Base-by-base conservation (phyloP, 148 eudicot genomes). In the Rhododendron kiyosumense region DNA sequence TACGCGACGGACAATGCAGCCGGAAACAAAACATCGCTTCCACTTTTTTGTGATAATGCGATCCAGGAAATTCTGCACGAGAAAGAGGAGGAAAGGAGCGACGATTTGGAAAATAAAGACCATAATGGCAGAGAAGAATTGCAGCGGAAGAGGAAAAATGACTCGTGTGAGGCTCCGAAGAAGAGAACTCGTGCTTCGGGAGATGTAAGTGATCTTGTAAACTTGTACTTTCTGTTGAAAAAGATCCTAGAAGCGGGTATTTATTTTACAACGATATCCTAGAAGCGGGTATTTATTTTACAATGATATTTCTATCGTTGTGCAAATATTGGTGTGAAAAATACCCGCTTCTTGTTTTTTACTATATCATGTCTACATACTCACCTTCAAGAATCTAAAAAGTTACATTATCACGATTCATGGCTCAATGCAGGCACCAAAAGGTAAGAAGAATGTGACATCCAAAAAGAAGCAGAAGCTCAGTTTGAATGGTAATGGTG, bases 371-470 rank as follows among this genome's bases (percentile, higher is more conserved):
- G 61, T 85, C 52, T 81, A 46, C 9, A 9, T 0, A 86, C 76
- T n/a, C 13, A 17, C 54, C 17, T 51, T 51, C 54, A 51, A 51
- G 54, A 3, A 10, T 4, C 4, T 11, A 11, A 13, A 51, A 51
- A 51, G 17, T 11, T 13, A 13, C 17, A 51, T 46, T 46, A 46
- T 28, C 43, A 49, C 1, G 34, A 32, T 32, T 32, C 34, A 32
- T 87, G 51, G 74, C 7, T 41, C 15, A 49, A 82, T 88, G 88
- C 78, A 92, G 92, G 84, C 89, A n/a, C 90, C 86, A 82, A 91
- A 75, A 20, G 46, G 89, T 82, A 94, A 92, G 89, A 91, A 91
- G 75, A 92, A 84, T 79, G 89, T 81, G 52, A 92, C 89, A 87
- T 49, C 91, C 74, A 92, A 89, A 92, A 93, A 88, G 89, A 90